Conservation (phyloP, 208 protist species). For the Leptomonas seymouri region DNA sequence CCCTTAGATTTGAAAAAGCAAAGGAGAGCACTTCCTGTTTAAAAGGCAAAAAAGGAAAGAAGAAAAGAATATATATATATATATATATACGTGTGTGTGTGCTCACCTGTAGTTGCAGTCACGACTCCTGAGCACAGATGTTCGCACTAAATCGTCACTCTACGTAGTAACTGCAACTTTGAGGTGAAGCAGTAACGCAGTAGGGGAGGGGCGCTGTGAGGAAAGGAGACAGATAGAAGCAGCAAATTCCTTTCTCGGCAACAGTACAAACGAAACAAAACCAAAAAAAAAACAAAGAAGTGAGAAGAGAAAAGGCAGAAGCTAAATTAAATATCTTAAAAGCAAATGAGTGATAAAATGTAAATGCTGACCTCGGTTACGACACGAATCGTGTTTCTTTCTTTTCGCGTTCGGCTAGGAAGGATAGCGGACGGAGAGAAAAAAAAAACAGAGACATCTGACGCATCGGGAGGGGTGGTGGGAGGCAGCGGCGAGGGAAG, state of each 20-base stretch:
- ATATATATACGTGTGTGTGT: neutral
- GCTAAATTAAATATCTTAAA: conserved; percentile 5
- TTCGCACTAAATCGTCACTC: neutral
- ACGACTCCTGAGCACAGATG: neutral
- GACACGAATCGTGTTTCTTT: neutral
- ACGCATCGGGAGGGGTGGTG: neutral
- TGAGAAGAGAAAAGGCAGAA: conserved; percentile 9
- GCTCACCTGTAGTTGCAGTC: neutral
- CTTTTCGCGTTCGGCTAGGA: conserved; percentile 9
- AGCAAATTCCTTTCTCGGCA: neutral
- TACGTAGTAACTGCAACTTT: neutral
- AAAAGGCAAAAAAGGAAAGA: conserved; percentile 15
- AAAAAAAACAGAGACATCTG: conserved; percentile 15
- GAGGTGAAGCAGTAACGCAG: conserved; percentile 2
- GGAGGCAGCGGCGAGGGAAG: neutral
- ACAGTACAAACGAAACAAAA: conserved; percentile 5
- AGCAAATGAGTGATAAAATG: neutral
- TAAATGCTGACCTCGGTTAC: neutral
- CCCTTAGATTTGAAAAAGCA: conserved; percentile 6
- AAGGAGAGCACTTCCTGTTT: no score
- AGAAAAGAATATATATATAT: neutral
- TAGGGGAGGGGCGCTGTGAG: neutral
- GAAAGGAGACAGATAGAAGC: neutral
- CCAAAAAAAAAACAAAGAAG: conserved; percentile 20
- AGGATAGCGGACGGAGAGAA: conserved; percentile 6